Base-by-base conservation (phyloP, 192 early-diverging fungal genomes). In the Paraglomus brasilianum region DNA sequence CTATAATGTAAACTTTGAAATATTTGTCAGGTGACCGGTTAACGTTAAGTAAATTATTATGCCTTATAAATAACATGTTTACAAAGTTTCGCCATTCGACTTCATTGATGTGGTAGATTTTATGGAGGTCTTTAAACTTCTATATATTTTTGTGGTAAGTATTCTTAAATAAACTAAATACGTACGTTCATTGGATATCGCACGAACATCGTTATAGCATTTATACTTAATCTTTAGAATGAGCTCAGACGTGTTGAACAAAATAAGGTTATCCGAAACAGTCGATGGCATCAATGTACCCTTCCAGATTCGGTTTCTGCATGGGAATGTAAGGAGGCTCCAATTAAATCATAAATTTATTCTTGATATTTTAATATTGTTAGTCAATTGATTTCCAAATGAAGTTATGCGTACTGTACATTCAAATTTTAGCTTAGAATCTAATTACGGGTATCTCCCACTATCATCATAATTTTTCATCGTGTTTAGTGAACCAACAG, bases 11-110 rank as follows among this genome's bases (percentile, higher is more conserved):
- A 62, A 62, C 24, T 24, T 62, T 47, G 42, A 62, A 62, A 62
- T 62, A 62, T 62, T 46, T 53, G 44, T 62, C 47, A 62, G 60
- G 60, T 44, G 60, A 62, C 60, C 44, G 60, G 60, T 45, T 62
- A 62, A 62, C 60, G 19, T 44, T 45, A 19, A 62, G 60, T 62
- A 62, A 62, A 45, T 19, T n/a, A n/a, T n/a, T 62, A 62, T 62
- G 60, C 43, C 19, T 62, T 44, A 45, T 45, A 47, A 45, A 62
- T 62, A 62, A 62, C 60, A 62, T 62, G 43, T 62, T 45, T 62
- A 62, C 60, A 45, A 43, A 62, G 60, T 62, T 62, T 62, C 19
- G 43, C 60, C 60, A 62, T 62, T 62, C 22, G 60, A 46, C 3
- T 62, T 62, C 43, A 62, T 45, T 62, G 60, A 62, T 62, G 60